Evolutionary conservation across 2,329 filamentous ascomycete species (phyloP).

Genomic region (Ophiocordyceps robertsii): DNA sequence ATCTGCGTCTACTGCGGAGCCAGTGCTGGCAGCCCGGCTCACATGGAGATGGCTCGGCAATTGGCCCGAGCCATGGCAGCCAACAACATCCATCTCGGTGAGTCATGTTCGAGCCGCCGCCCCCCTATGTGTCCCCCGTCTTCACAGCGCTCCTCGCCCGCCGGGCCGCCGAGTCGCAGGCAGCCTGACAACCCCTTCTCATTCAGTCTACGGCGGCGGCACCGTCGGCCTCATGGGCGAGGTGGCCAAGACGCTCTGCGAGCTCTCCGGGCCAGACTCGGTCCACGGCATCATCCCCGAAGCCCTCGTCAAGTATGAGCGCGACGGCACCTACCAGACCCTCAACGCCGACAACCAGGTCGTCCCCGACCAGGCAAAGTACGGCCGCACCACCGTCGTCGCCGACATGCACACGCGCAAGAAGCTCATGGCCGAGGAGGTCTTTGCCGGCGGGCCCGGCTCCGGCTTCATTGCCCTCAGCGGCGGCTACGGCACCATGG

Average conservation of each 20-base stretch:
- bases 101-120: constrained; percentile 5
- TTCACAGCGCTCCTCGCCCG: too few relatives aligned
- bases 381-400: constrained; percentile 78
- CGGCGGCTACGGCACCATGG: constrained; percentile 88
- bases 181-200: neutral
- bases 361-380: constrained; percentile 51
- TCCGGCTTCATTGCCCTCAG: constrained; percentile 80
- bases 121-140: too few relatives aligned
- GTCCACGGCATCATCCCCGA: constrained; percentile 93
- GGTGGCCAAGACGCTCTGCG: constrained; percentile 72
- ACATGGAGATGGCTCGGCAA: constrained; percentile 64
- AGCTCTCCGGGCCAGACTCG: constrained; percentile 62
- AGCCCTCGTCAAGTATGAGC: constrained; percentile 70
- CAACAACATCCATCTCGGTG: constrained; percentile 63
- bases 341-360: constrained; percentile 34
- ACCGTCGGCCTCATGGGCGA: constrained; percentile 95
- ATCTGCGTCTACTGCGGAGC: constrained; percentile 95
- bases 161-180: neutral
- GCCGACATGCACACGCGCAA: constrained; percentile 95
- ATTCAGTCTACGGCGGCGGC: constrained; percentile 81
- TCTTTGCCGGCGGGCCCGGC: constrained; percentile 67
- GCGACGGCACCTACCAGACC: constrained; percentile 40
- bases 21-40: constrained; percentile 57
- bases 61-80: constrained; percentile 63
- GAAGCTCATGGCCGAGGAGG: constrained; percentile 81